These are phyloP conservation scores for Camelina hispida DNA, from an alignment of 345 rosid genomes.

Conservation along the genomic window DNA sequence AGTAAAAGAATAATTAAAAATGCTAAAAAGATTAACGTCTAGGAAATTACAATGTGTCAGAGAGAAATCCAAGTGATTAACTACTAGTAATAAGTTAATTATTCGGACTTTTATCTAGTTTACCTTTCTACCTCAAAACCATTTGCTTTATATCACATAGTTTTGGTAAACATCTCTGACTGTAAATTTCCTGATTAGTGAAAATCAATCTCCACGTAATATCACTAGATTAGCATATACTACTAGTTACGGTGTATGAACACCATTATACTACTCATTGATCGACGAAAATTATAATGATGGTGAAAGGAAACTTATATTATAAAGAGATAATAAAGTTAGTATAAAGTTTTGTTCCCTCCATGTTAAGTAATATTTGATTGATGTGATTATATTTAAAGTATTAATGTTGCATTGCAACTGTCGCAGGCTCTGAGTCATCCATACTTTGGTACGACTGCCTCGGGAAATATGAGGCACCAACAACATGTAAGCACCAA, in stretches of 20 bases:
- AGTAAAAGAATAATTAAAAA: neutral
- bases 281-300: constrained; percentile 14
- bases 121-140: neutral
- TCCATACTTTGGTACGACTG: constrained; percentile 83
- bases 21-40: neutral
- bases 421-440: constrained; percentile 86
- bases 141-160: neutral
- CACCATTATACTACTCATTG: neutral
- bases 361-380: constrained; percentile 36
- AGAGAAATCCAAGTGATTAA: constrained; percentile 20
- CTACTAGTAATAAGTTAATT: neutral
- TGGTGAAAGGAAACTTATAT: neutral
- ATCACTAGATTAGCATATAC: constrained; percentile 2
- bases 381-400: constrained; percentile 38
- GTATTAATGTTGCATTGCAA: constrained; percentile 16
- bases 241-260: neutral
- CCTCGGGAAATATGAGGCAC: constrained; percentile 65
- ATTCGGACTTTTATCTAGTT: neutral
- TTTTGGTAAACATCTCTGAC: constrained; percentile 12
- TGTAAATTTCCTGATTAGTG: constrained; percentile 11
- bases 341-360: constrained; percentile 39
- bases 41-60: neutral
- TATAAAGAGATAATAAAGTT: constrained; percentile 15
- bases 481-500: constrained; percentile 69
- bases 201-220: constrained; percentile 5